Conservation (phyloP, 192 early-diverging fungal genomes). For the Podila horticola region DNA sequence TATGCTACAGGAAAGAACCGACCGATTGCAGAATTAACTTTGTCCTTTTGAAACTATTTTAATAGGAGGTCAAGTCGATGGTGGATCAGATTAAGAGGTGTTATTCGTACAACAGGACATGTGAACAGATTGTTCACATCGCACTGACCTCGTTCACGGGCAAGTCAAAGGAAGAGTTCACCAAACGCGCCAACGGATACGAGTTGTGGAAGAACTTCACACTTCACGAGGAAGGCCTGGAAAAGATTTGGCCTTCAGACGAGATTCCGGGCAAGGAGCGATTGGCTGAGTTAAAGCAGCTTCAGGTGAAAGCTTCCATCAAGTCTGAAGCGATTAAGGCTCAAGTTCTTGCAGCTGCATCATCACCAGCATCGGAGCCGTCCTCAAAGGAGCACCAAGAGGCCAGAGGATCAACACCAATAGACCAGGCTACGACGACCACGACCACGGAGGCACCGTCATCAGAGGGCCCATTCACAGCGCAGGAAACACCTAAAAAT, state of each 20-base stretch:
- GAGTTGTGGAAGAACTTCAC: constrained; percentile 63
- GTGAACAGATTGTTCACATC: constrained; percentile 62
- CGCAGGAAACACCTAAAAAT: not conserved
- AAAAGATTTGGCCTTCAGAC: constrained; percentile 47
- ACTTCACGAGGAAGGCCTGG: constrained; percentile 37
- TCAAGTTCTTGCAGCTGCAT: constrained; percentile 11
- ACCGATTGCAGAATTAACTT: no score
- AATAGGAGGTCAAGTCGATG: constrained; percentile 74
- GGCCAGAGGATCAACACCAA: not conserved
- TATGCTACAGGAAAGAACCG: no score
- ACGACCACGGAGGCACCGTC: not conserved
- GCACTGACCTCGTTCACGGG: constrained; percentile 69
- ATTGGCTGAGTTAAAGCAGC: constrained; percentile 48
- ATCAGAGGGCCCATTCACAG: not conserved
- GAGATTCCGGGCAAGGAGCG: constrained; percentile 43
- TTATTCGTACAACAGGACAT: constrained; percentile 75
- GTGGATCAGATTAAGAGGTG: constrained; percentile 79
- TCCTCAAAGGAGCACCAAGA: not conserved
- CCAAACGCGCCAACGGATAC: constrained; percentile 52
- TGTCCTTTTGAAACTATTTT: not conserved
- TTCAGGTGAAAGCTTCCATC: constrained; percentile 15
- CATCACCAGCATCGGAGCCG: not conserved
- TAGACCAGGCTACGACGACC: not conserved
- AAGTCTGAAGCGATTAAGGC: constrained; percentile 43
- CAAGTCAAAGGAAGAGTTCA: constrained; percentile 59